Percentiles rank a stretch among this genome's conserved stretches.
Conservation (phyloP, 306 rosid species). For the Neltuma alba region DNA sequence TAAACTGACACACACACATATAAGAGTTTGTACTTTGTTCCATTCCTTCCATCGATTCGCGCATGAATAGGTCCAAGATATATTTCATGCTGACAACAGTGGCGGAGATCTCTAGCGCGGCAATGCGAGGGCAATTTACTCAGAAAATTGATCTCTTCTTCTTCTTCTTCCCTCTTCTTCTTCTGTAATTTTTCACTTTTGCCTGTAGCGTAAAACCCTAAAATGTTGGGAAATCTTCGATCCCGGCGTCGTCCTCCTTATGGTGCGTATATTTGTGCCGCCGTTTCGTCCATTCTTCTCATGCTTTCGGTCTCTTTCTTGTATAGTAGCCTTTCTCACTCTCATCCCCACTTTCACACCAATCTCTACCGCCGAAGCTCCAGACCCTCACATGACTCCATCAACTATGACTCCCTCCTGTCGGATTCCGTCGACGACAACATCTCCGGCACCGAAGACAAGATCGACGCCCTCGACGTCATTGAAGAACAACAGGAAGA, state of each 20-base stretch:
- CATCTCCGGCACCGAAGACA: slow-evolving; percentile 54
- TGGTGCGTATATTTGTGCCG: slow-evolving; percentile 61
- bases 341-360: slow-evolving; percentile 33
- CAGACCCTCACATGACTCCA: slow-evolving; percentile 11
- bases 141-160: not conserved
- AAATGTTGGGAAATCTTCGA: slow-evolving; percentile 61
- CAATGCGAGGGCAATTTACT: not conserved
- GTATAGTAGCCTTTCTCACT: slow-evolving; percentile 53
- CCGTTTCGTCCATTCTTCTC: slow-evolving; percentile 56
- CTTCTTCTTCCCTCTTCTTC: not conserved
- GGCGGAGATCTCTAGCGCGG: not conserved
- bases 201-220: not conserved
- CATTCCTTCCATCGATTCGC: not conserved
- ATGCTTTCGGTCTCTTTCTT: slow-evolving; percentile 60
- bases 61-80: not conserved
- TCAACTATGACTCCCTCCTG: slow-evolving; percentile 53
- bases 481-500: slow-evolving; percentile 43
- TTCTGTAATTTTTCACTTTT: not conserved
- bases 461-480: slow-evolving; percentile 75
- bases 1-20: no score
- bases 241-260: slow-evolving; percentile 64
- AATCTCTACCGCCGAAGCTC: slow-evolving; percentile 3
- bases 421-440: slow-evolving; percentile 52
- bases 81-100: not conserved
- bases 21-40: not conserved